Base-by-base conservation (phyloP, 345 rosid genomes). In the Boechera retrofracta region DNA sequence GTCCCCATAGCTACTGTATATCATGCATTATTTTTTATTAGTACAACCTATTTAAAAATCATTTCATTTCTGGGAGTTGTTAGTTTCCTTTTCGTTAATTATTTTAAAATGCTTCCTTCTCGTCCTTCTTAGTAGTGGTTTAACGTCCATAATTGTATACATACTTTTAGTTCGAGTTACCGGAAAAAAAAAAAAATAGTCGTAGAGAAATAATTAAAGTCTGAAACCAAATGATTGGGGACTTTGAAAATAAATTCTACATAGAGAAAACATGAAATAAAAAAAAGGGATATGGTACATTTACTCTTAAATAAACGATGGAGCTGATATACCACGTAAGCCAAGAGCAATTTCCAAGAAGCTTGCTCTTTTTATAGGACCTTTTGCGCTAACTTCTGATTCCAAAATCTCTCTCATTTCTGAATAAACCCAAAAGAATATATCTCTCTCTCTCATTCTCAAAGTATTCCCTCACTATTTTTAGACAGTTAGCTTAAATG, bases 271-370 rank as follows among this genome's bases (percentile, higher is more conserved):
- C 39, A 36, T 36, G 9, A 36, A 36, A 7, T 21, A 7, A 36
- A 2, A 36, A 1, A 1, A 36, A 36, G 32, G 32, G 38, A 39
- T 9, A 1, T 7, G 44, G 15, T 41, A 41, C 15, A 10, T 11
- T 2, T 4, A 42, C 12, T 10, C 5, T 11, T 3, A 47, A 66
- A 49, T 49, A 67, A 33, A 10, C 16, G 62, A 63, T 38, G 28
- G 28, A 42, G 63, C n/a, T 41, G 77, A 73, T 52, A 63, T 53
- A 12, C 42, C 55, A 73, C 63, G 63, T 73, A 73, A 63, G 62
- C 41, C 4, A n/a, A 73, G 8, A 62, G 70, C 69, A 32, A 29
- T 64, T 64, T 53, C 64, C 71, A 39, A 64, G 77, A 73, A 63
- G 24, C 70, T 63, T 51, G 3, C 77, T 49, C 63, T 39, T 67